These are phyloP conservation scores for Prunus padus DNA, from an alignment of 306 rosid genomes.

Conservation along the genomic window DNA sequence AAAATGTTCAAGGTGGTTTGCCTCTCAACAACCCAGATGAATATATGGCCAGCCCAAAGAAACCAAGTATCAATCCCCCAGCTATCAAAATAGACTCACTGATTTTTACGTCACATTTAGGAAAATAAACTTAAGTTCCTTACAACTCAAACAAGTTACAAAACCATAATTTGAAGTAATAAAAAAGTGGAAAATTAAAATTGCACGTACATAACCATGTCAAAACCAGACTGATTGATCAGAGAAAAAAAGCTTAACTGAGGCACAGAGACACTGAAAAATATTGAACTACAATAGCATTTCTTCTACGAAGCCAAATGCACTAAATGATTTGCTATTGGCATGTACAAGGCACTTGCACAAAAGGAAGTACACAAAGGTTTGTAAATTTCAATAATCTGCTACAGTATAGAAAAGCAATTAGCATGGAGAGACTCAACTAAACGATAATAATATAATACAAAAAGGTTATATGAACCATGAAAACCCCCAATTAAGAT, in stretches of 20 bases:
- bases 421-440: background rate
- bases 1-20: background rate
- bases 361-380: background rate
- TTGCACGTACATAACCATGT: no score
- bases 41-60: background rate
- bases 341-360: background rate
- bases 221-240: no score
- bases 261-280: no score
- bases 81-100: background rate
- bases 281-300: no score
- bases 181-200: no score
- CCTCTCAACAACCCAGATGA: background rate
- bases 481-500: background rate
- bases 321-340: background rate
- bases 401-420: background rate
- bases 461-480: background rate
- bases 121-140: background rate
- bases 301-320: background rate
- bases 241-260: no score
- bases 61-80: background rate
- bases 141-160: background rate
- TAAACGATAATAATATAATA: background rate
- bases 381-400: no score
- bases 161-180: background rate
- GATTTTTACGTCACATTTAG: background rate